Evolutionary conservation across 331 rosid species (phyloP).

Genomic region (Malus hybrid): DNA sequence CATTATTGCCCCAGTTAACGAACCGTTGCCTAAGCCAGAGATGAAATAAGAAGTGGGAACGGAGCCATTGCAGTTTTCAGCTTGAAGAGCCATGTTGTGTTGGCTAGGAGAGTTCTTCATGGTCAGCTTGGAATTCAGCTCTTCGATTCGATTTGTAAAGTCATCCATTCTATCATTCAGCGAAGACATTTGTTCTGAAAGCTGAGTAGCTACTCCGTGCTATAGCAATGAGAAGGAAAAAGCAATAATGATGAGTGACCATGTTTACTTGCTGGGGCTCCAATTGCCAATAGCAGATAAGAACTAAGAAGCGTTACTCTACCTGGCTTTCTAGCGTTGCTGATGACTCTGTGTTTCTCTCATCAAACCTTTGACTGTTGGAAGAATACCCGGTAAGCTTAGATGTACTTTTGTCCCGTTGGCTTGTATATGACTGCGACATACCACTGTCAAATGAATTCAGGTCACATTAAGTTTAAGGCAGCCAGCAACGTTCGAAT

Average conservation of each 20-base stretch:
- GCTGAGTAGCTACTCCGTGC: conserved; percentile 60
- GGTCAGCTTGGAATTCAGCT: conserved; percentile 66
- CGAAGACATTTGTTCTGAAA: conserved; percentile 83
- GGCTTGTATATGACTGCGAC: conserved; percentile 75
- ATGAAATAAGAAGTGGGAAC: conserved; percentile 74
- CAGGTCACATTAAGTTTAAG: conserved; percentile 8
- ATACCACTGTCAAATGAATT: conserved; percentile 53
- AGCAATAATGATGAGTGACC: not conserved
- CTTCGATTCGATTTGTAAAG: conserved; percentile 73
- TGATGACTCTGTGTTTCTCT: conserved; percentile 51
- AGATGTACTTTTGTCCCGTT: conserved; percentile 65
- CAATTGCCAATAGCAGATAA: conserved; percentile 1
- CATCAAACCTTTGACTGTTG: conserved; percentile 46
- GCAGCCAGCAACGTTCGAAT: not conserved
- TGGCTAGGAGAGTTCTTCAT: conserved; percentile 60
- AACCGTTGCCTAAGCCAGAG: conserved; percentile 53
- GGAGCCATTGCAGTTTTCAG: conserved; percentile 77
- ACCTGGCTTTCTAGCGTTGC: conserved; percentile 57
- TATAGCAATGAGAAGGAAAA: conserved; percentile 5
- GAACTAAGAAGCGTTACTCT: conserved; percentile 12
- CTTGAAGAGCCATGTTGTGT: conserved; percentile 62
- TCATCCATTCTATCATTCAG: conserved; percentile 94
- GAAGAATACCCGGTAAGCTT: conserved; percentile 42
- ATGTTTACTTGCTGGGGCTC: not conserved
- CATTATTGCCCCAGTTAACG: conserved; percentile 54